These are phyloP conservation scores for Fusarium sp. DNA, from an alignment of 2,329 filamentous ascomycete genomes.

Conservation along the genomic window DNA sequence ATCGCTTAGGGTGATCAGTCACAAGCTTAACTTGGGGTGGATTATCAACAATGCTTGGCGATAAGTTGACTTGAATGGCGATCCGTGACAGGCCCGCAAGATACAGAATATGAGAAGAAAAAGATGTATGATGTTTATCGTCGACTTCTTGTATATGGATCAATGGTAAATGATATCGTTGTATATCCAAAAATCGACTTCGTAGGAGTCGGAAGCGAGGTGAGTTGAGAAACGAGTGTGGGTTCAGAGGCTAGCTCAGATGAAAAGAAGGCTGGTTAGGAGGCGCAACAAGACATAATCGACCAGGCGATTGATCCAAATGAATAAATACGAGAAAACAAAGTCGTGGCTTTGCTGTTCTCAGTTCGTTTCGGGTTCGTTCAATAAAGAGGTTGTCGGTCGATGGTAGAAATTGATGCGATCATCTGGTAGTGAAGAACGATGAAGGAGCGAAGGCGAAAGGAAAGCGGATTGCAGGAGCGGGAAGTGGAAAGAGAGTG, in stretches of 20 bases:
- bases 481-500: conserved; percentile 39
- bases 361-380: conserved; percentile 31
- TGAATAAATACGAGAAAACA: conserved; percentile 35
- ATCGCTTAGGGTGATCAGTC: conserved; percentile 46
- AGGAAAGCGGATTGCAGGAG: conserved; percentile 30
- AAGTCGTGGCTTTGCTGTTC: conserved; percentile 28
- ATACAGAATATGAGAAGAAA: conserved; percentile 14
- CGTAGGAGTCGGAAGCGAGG: conserved; percentile 34
- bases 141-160: conserved; percentile 10
- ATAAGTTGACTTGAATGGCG: conserved; percentile 20
- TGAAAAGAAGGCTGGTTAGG: conserved; percentile 49
- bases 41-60: conserved; percentile 33
- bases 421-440: conserved; percentile 43
- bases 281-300: conserved; percentile 55
- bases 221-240: conserved; percentile 57
- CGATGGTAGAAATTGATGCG: conserved; percentile 41
- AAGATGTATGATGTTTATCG: conserved; percentile 7
- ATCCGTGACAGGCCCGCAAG: conserved; percentile 25
- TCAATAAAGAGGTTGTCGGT: conserved; percentile 21
- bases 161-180: conserved; percentile 3
- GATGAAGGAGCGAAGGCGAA: conserved; percentile 48
- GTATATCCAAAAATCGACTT: conserved; percentile 23
- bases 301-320: conserved; percentile 48
- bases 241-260: conserved; percentile 63
- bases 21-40: conserved; percentile 24